phyloP scores from a whole-genome alignment of 2,329 filamentous ascomycete genomes.

The Parafenestella ontariensis region DNA sequence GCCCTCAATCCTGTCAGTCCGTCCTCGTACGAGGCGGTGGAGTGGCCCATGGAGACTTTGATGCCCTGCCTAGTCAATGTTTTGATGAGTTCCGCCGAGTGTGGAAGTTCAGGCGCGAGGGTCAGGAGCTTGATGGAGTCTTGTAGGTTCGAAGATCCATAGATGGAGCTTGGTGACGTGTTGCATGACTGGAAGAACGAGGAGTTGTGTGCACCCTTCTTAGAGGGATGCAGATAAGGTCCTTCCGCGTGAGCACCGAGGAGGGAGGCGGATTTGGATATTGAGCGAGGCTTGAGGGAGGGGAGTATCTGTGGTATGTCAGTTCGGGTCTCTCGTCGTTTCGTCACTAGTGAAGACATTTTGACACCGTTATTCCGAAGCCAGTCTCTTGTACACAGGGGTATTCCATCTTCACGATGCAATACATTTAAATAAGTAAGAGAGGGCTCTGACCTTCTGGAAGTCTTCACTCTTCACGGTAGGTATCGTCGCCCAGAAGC shows the following conservation, averaged over 20 bases:
- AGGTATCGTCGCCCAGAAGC: conserved; percentile 62
- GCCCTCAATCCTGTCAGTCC: conserved; percentile 55
- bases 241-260: conserved; percentile 65
- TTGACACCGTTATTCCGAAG: background rate
- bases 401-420: background rate
- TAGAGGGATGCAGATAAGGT: conserved; percentile 60
- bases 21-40: conserved; percentile 56
- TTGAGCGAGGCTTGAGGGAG: conserved; percentile 52
- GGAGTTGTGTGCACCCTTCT: conserved; percentile 62
- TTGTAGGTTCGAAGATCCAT: conserved; percentile 54
- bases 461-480: conserved; percentile 58
- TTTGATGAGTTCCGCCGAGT: conserved; percentile 52
- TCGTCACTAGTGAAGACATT: too few species aligned
- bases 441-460: conserved; percentile 42
- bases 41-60: conserved; percentile 60
- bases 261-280: conserved; percentile 55
- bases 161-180: conserved; percentile 49
- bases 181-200: conserved; percentile 53
- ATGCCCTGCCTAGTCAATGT: conserved; percentile 52
- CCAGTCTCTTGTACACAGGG: background rate
- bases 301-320: conserved; percentile 55
- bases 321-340: conserved; percentile 14
- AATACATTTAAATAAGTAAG: background rate
- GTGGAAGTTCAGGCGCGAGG: conserved; percentile 60
- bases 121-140: conserved; percentile 59